Percentiles rank a stretch among this genome's conserved stretches.
phyloP scores from a whole-genome alignment of 352 stramenopile species.

The Pythium dissotocum region DNA sequence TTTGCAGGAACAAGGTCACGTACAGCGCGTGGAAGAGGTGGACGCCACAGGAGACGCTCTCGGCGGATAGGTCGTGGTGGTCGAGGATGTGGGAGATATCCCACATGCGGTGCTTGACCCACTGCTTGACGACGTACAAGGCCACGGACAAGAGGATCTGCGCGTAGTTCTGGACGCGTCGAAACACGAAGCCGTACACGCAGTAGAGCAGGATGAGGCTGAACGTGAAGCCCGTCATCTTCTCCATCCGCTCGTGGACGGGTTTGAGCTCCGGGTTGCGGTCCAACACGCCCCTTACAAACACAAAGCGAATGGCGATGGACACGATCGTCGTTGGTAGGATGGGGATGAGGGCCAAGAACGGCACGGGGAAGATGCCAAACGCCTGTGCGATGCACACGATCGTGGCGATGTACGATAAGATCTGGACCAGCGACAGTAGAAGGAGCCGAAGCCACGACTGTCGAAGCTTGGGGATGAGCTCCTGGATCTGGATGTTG shows the following conservation, averaged over 20 bases:
- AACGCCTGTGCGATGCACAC: slow-evolving; percentile 17
- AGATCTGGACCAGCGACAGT: slow-evolving; percentile 15
- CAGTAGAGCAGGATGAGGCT: slow-evolving; percentile 1
- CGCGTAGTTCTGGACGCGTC: not conserved
- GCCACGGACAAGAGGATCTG: not conserved
- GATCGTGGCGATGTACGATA: slow-evolving; percentile 28
- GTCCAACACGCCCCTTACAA: not conserved
- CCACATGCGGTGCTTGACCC: slow-evolving; percentile 5
- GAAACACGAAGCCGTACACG: not conserved
- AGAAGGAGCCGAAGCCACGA: slow-evolving; percentile 15
- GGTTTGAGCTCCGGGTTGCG: not conserved
- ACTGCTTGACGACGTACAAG: not conserved
- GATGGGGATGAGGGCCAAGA: slow-evolving; percentile 14
- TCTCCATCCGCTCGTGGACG: not conserved
- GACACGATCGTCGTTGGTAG: slow-evolving; percentile 19
- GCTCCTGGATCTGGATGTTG: slow-evolving; percentile 27
- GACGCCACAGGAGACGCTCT: slow-evolving; percentile 15
- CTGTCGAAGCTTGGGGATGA: slow-evolving; percentile 30
- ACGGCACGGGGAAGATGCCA: slow-evolving; percentile 37
- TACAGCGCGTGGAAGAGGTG: slow-evolving; percentile 45
- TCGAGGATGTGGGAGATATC: slow-evolving; percentile 24
- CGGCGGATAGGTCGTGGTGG: slow-evolving; percentile 30
- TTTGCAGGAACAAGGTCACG: slow-evolving; percentile 37
- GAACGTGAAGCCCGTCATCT: not conserved
- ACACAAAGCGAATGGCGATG: slow-evolving; percentile 22